Evolutionary conservation across 352 stramenopile species (phyloP), one percentile per base, ranked within the genome.

Genomic region (Globisporangium splendens): DNA sequence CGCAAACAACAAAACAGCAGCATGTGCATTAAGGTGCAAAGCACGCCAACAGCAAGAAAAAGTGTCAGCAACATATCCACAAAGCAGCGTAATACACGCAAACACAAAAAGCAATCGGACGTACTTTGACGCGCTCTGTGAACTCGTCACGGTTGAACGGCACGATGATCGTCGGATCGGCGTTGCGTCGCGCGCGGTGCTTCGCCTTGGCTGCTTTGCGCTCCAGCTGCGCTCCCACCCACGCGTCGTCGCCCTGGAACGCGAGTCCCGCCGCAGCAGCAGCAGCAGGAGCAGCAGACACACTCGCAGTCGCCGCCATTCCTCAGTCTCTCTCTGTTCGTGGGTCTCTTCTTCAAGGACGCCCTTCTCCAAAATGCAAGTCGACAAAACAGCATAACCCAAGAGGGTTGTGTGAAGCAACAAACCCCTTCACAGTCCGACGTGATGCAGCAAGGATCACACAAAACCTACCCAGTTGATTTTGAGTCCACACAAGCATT

Each of bases 71-170:
- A 62, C 56, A 33, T 12, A 54, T 24, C 4, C 49, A 55, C 31
- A 33, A 20, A n/a, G 14, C 33, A 46, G 24, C 4, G 18, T 24
- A 11, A 20, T 54, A 44, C n/a, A n/a, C 49, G 17, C 3, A 17
- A 24, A 12, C 17, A 24, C 3, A 7, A 28, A 49, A 24, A 38
- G 22, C 10, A 24, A 46, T 46, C 1, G 11, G 22, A 52, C 44
- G 28, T 51, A 83, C 76, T 51, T 88, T 72, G 42, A 91, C 80
- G 31, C 80, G 60, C 44, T 59, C 54, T 5, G 68, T 86, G 63
- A 92, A 92, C 57, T 73, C 67, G 14, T 63, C 60, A 41, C 82
- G 76, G 54, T 88, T 68, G 51, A 92, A 92, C n/a, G 56, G 46
- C 21, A 83, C 79, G 17, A 75, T 73, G 48, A 63, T 60, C 55